phyloP scores from a whole-genome alignment of 2,329 filamentous ascomycete species.

The Fusarium sp. region DNA sequence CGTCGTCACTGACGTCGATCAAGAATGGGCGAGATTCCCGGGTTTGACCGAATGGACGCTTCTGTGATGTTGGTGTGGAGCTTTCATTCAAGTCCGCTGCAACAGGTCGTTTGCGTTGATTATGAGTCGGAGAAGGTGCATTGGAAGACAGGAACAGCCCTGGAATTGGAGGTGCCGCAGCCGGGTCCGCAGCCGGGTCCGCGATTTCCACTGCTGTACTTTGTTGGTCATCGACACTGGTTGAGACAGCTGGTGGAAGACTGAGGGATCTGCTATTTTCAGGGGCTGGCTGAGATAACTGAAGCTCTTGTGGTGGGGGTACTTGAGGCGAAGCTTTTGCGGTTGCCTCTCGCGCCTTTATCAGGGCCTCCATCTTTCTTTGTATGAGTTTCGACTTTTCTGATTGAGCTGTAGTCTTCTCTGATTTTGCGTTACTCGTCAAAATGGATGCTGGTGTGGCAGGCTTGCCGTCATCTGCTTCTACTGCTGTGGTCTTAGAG shows the following conservation, averaged over 20 bases:
- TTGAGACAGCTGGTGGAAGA: slow-evolving; percentile 1
- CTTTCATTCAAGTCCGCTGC: slow-evolving; percentile 78
- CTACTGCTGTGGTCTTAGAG: slow-evolving; percentile 59
- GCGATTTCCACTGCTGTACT: slow-evolving; percentile 11
- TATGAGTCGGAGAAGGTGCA: slow-evolving; percentile 38
- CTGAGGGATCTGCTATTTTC: slow-evolving; percentile 15
- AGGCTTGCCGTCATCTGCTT: slow-evolving; percentile 11
- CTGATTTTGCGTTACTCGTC: slow-evolving; percentile 8
- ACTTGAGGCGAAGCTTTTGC: slow-evolving; percentile 42
- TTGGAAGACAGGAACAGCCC: slow-evolving; percentile 54
- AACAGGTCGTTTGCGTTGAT: slow-evolving; percentile 60
- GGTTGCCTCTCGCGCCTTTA: slow-evolving; percentile 65
- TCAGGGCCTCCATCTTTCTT: slow-evolving; percentile 82
- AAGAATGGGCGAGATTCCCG: slow-evolving; percentile 74
- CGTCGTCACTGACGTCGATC: slow-evolving; percentile 85
- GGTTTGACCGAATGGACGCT: slow-evolving; percentile 73
- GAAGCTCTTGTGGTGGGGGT: background rate
- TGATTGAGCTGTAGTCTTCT: slow-evolving; percentile 57
- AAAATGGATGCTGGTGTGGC: slow-evolving; percentile 40
- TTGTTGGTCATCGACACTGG: slow-evolving; percentile 15
- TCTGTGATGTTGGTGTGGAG: slow-evolving; percentile 57
- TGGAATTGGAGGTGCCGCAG: slow-evolving; percentile 50
- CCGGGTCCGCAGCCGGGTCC: slow-evolving; percentile 25
- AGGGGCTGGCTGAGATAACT: slow-evolving; percentile 9
- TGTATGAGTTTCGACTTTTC: slow-evolving; percentile 81